Base-by-base conservation (phyloP, 306 rosid genomes). In the Leucaena leucocephala region DNA sequence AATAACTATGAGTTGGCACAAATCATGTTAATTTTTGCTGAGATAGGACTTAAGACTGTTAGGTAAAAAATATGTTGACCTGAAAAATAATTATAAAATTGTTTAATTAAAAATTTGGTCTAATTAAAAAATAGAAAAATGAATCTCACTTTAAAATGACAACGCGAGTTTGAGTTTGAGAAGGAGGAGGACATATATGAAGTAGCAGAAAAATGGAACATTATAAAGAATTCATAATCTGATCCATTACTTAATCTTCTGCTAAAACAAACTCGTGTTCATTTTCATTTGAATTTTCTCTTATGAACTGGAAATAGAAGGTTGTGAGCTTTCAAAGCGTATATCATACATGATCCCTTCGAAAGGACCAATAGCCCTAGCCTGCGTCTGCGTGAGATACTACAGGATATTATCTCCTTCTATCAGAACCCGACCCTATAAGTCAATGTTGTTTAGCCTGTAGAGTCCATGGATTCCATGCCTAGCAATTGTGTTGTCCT, bases 381-480 rank as follows among this genome's bases (percentile, higher is more conserved):
- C 69, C 38, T 94, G 98, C 2, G 93, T 90, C 38, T 94, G 98
- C 2, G 93, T 90, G 78, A 94, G 82, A 40, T 0, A 27, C n/a
- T 87, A 89, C 14, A 94, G 55, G 12, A 85, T 81, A 34, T 92
- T 95, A 8, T 86, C 83, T 4, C 92, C 95, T 65, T 75, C 64
- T 38, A 59, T 48, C 27, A 91, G 90, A 9, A 71, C 80, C 68
- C 77, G 69, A 49, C 84, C 83, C 2, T 86, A 75, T 34, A 92
- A 74, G 15, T 78, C 87, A 16, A 88, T 85, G 69, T 21, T 88
- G 86, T 19, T 91, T 42, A 87, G 82, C 98, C 98, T 82, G 22
- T 92, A 87, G 16, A 95, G 97, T 19, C 98, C 98, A 77, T 92
- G 98, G 75, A 88, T 89, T 76, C 98, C 98, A 85, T 95, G 98